Conservation (phyloP, 1,284 basidiomycete genomes). For the Melampsora americana region DNA sequence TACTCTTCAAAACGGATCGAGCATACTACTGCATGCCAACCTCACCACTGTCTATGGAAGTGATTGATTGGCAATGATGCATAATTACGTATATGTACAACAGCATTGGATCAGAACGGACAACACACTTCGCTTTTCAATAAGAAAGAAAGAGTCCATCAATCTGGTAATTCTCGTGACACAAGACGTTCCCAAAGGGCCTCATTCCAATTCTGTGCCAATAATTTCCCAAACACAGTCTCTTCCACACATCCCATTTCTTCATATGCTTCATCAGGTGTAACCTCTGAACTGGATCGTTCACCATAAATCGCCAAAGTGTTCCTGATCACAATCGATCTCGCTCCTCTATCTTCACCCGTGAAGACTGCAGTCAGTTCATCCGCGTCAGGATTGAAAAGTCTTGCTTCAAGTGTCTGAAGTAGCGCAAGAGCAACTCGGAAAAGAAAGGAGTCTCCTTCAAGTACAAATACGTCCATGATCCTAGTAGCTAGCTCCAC, state of each 20-base stretch:
- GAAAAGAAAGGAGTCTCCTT: slow-evolving; percentile 82
- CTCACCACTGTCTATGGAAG: too few relatives aligned
- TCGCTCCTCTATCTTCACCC: slow-evolving; percentile 49
- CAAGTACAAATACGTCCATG: slow-evolving; percentile 66
- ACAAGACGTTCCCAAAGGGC: slow-evolving; percentile 80
- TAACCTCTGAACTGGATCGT: slow-evolving; percentile 79
- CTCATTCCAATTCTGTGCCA: slow-evolving; percentile 67
- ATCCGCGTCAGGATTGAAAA: slow-evolving; percentile 75
- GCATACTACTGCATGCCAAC: too few relatives aligned
- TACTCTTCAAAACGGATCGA: too few relatives aligned
- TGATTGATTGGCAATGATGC: too few relatives aligned
- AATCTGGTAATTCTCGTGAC: slow-evolving; percentile 81
- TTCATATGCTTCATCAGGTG: slow-evolving; percentile 72
- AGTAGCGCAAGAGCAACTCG: slow-evolving; percentile 77
- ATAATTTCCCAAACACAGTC: slow-evolving; percentile 4
- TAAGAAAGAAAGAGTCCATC: slow-evolving; percentile 2
- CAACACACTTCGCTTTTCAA: too few relatives aligned
- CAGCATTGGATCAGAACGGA: too few relatives aligned
- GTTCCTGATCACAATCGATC: slow-evolving; percentile 49
- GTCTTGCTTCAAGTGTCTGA: slow-evolving; percentile 75
- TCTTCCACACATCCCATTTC: slow-evolving; percentile 61
- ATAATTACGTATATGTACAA: too few relatives aligned
- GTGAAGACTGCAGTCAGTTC: slow-evolving; percentile 66
- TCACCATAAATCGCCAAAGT: slow-evolving; percentile 58
- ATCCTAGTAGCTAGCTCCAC: slow-evolving; percentile 50